A percentile compares a stretch with the other conserved stretches of the same genome.
phyloP scores from a whole-genome alignment of 495 filamentous ascomycete species.

The Schizothecium vesticola region DNA sequence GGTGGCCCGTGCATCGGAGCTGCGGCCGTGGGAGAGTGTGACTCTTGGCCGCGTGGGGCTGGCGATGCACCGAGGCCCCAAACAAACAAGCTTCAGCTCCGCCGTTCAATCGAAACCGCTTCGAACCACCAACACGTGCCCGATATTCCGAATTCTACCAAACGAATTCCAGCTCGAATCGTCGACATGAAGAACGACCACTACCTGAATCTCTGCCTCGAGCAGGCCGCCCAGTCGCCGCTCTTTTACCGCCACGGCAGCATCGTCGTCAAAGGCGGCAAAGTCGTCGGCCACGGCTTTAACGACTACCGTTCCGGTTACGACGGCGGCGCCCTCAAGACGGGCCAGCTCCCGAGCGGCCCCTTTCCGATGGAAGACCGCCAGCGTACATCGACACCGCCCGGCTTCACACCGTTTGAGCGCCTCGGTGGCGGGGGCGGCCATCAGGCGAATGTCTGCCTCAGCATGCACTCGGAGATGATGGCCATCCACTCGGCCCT shows the following conservation, averaged over 20 bases:
- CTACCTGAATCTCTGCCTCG: conserved; percentile 46
- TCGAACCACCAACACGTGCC: background rate
- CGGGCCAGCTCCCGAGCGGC: conserved; percentile 31
- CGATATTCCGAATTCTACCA: background rate
- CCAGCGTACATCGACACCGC: background rate
- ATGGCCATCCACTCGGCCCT: conserved; percentile 51
- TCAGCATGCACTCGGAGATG: conserved; percentile 53
- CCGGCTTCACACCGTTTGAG: conserved; percentile 11
- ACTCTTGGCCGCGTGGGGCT: background rate
- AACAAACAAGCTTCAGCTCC: background rate
- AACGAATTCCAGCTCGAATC: background rate
- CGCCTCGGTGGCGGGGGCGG: conserved; percentile 7
- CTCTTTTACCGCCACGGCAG: conserved; percentile 47
- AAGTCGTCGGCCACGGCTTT: conserved; percentile 46
- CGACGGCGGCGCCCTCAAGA: conserved; percentile 46
- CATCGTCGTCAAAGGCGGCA: conserved; percentile 49
- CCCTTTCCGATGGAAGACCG: conserved; percentile 23
- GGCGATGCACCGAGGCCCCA: background rate
- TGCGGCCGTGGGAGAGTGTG: background rate
- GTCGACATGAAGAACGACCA: conserved; percentile 25
- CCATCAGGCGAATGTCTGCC: conserved; percentile 30
- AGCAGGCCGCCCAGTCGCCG: conserved; percentile 46
- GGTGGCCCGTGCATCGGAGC: background rate
- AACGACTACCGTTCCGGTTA: conserved; percentile 45
- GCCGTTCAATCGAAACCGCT: background rate